Percentiles rank a stretch among this genome's conserved stretches.
These are phyloP conservation scores for Colletotrichum simmondsii DNA, from an alignment of 2,329 filamentous ascomycete genomes.

Conservation along the genomic window DNA sequence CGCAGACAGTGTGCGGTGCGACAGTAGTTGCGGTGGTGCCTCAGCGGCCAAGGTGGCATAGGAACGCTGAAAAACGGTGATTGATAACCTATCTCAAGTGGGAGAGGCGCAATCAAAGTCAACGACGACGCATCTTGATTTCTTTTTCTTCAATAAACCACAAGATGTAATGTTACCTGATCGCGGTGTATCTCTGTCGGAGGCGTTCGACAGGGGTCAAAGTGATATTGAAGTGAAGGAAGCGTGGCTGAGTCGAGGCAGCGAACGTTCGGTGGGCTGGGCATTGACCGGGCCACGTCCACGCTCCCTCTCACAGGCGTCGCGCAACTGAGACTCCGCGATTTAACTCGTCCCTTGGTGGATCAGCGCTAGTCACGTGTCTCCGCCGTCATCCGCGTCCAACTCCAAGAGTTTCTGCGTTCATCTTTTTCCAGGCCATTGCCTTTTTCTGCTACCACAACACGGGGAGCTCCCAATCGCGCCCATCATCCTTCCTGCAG, in stretches of 20 bases:
- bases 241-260: conserved; percentile 21
- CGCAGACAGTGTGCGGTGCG: conserved; percentile 41
- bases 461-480: conserved; percentile 46
- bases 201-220: background rate
- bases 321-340: conserved; percentile 33
- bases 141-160: background rate
- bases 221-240: conserved; percentile 5
- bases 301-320: conserved; percentile 20
- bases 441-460: conserved; percentile 40
- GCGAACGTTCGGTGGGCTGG: conserved; percentile 13
- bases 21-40: conserved; percentile 38
- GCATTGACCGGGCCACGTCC: conserved; percentile 29
- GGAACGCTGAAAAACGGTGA: background rate
- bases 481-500: conserved; percentile 44
- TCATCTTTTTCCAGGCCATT: conserved; percentile 34
- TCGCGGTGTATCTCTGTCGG: background rate
- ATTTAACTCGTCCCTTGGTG: conserved; percentile 31
- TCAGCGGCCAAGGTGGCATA: conserved; percentile 22
- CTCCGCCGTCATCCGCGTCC: conserved; percentile 32
- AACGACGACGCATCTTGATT: background rate
- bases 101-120: conserved; percentile 3
- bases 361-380: conserved; percentile 34
- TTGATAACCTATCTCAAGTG: background rate
- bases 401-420: conserved; percentile 36
- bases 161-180: background rate